A percentile compares a stretch with the other conserved stretches of the same genome.
phyloP scores from a whole-genome alignment of 169 alveolate species.

The Neospora caninum region DNA sequence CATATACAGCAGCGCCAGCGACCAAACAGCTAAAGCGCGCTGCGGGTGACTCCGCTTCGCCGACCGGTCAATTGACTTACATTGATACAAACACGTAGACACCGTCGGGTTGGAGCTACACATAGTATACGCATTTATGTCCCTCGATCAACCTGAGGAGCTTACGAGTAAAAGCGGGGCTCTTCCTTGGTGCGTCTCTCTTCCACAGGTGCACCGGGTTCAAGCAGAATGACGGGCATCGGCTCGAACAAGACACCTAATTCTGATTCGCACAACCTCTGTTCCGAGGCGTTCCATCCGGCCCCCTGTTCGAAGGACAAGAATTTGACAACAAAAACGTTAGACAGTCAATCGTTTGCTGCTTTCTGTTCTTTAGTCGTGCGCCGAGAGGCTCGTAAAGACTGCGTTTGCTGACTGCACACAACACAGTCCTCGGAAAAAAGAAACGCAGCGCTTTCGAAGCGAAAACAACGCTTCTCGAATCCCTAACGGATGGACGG shows the following conservation, averaged over 20 bases:
- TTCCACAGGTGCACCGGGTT: neutral
- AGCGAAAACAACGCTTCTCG: no score
- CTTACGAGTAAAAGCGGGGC: neutral
- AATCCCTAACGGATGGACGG: neutral
- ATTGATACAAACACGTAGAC: no score
- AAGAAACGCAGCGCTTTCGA: no score
- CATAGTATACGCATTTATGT: no score
- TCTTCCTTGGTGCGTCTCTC: neutral
- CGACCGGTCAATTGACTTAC: no score
- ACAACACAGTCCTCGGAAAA: neutral
- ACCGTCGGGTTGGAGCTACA: no score
- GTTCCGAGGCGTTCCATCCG: slow-evolving; percentile 2
- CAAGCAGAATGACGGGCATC: slow-evolving; percentile 5
- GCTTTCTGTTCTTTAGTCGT: no score
- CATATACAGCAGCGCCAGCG: no score
- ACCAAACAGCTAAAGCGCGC: no score
- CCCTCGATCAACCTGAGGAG: neutral
- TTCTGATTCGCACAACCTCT: neutral
- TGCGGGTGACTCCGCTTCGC: no score
- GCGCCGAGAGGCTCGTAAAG: neutral
- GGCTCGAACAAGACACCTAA: neutral
- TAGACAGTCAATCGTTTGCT: neutral
- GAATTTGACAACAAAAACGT: neutral
- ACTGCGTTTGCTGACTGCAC: neutral
- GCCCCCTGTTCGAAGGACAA: slow-evolving; percentile 22